Evolutionary conservation across 441 rosid genomes (phyloP), one percentile per base, ranked within the genome.

Genomic region (Theobroma grandiflorum): DNA sequence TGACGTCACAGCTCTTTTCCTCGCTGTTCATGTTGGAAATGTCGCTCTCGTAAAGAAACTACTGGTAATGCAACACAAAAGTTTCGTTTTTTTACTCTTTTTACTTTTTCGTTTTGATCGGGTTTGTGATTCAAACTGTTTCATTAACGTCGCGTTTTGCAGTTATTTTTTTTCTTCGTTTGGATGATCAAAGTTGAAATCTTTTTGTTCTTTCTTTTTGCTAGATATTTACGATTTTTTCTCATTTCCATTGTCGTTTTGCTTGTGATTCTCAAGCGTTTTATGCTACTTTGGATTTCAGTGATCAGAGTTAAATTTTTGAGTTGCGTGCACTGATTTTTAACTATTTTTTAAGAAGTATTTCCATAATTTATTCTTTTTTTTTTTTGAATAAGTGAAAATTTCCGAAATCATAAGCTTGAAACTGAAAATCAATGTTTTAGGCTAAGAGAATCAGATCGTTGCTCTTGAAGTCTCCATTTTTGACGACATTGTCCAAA

Each of bases 1-100:
- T n/a, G 98, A 95, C 66, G 98, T 97, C 49, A 89, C 97, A 14
- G 90, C 99, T 71, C 85, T 97, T 79, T 94, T 95, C 84, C 91
- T 95, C 82, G 97, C 98, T 65, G 95, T 86, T 63, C 96, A 91
- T 58, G 85, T 84, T 43, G 99, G 98, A 85, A 93, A 91, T 85
- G 89, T 86, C 11, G 83, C 89, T 74, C 92, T 97, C 82, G 94
- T 95, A 58, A 97, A 88, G 92, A 84, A 85, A 74, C 70, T 97
- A 57, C 91, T 97, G 95, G 99, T 97, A 91, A 87, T 37, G 63
- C 49, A 20, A 43, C 62, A 40, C 18, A 4, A 65, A 52, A 14
- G 26, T 42, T 81, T 55, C 38, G 12, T 6, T 45, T 26, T 75
- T 68, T 33, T 47, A 16, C 35, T 78, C 78, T 75, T 78, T 37